Evolutionary conservation across 345 rosid genomes (phyloP), one percentile per base, ranked within the genome.

Genomic region (Syzygium aqueum): DNA sequence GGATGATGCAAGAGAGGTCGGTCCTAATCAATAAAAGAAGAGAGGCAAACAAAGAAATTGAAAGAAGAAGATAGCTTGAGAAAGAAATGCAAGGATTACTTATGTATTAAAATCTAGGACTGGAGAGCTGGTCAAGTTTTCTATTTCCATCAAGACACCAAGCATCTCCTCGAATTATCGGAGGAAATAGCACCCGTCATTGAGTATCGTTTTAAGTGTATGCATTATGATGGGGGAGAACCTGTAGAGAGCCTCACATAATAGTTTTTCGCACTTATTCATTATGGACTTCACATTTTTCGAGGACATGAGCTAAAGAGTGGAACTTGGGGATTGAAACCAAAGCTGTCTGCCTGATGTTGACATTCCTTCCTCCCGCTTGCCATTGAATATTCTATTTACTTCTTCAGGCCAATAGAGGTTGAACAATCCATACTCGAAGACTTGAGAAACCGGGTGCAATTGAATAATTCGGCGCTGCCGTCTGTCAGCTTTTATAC

Each of bases 401-500:
- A 53, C 30, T 88, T 54, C 85, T 37, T 85, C 92, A 96, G 99
- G 91, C 87, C 98, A 87, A 89, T 94, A 5, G 99, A 98, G 84
- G 97, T 95, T 82, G 99, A 98, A 87, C 96, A 93, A 88, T 96
- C 99, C 84, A 95, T 96, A 53, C 97, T 98, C 67, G 99, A 96
- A 91, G 99, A 96, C 93, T 91, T 98, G 87, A 94, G 99, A 91
- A 96, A 93, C 88, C 97, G 98, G 85, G 99, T 98, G 86, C 99
- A 96, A 88, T 88, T 98, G 95, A 94, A 95, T 86, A 96, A 94
- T 88, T 89, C 90, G 17, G 94, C 96, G 37, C 87, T 98, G 88
- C 99, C 98, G 53, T 98, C 99, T 53, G 95, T 96, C 91, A 94
- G 99, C 94, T 94, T 98, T 89, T 96, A 96, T 89, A 98, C 99